These are phyloP conservation scores for Monilinia fructicola DNA, from an alignment of 2,329 filamentous ascomycete species.

Conservation along the genomic window DNA sequence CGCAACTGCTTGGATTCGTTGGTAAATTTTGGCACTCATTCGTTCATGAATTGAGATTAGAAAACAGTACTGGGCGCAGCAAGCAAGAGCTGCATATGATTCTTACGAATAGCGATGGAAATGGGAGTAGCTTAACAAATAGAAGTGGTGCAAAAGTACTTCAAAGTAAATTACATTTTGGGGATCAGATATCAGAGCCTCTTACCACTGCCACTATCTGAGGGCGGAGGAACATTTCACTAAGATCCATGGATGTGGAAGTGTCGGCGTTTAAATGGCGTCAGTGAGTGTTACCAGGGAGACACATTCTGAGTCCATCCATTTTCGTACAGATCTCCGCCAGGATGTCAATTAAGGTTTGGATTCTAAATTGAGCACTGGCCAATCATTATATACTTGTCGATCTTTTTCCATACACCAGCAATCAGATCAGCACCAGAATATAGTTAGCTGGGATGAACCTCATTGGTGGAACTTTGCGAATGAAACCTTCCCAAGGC, in stretches of 20 bases:
- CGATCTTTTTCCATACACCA: neutral
- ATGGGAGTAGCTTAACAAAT: neutral
- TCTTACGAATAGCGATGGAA: neutral
- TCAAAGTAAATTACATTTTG: conserved; percentile 7
- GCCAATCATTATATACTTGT: conserved; percentile 1
- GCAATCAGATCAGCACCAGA: neutral
- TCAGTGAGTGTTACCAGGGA: conserved; percentile 3
- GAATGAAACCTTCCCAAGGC: too few relatives aligned
- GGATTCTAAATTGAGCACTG: neutral
- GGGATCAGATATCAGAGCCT: neutral
- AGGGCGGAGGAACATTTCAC: neutral
- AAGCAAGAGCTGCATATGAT: neutral
- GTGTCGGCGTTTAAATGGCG: conserved; percentile 5
- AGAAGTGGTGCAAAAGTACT: neutral
- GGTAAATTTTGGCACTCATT: neutral
- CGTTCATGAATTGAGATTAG: neutral
- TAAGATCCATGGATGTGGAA: neutral
- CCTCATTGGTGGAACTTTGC: neutral
- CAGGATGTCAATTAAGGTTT: conserved; percentile 9
- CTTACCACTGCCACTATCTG: conserved; percentile 5
- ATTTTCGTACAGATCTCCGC: conserved; percentile 12
- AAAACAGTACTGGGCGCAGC: neutral
- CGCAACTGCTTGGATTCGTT: neutral
- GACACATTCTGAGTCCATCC: neutral
- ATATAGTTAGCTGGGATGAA: neutral